Evolutionary conservation across 176 grass and related monocot species (phyloP).

Genomic region (Hordeum vulgare): DNA sequence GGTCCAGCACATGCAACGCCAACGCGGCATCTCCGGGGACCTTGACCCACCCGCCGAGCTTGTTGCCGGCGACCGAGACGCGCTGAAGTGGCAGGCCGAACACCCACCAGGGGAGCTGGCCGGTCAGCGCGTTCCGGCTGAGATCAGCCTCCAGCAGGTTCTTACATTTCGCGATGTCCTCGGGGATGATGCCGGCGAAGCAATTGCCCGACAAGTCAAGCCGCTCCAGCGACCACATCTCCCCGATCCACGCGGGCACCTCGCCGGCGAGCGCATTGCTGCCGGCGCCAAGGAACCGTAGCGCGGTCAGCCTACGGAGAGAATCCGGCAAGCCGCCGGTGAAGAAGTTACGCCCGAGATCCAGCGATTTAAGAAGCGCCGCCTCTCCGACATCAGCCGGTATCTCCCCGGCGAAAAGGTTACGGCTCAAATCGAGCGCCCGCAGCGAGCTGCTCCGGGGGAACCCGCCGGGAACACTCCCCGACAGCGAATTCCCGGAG

Average conservation of each 20-base stretch:
- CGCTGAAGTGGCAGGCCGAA: conserved; percentile 61
- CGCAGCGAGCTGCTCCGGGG: conserved; percentile 43
- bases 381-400: conserved; percentile 66
- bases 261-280: conserved; percentile 62
- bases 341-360: conserved; percentile 71
- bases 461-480: conserved; percentile 51
- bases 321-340: conserved; percentile 56
- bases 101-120: conserved; percentile 76
- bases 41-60: conserved; percentile 49
- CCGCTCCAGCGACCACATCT: conserved; percentile 61
- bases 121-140: conserved; percentile 66
- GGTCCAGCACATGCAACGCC: conserved; percentile 53
- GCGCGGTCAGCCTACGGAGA: conserved; percentile 44
- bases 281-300: conserved; percentile 44
- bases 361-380: conserved; percentile 54
- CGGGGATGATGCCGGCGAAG: conserved; percentile 62
- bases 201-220: conserved; percentile 71
- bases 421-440: conserved; percentile 50
- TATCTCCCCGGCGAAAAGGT: conserved; percentile 67
- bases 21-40: conserved; percentile 24
- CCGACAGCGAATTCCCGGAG: conserved; percentile 62
- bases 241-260: conserved; percentile 75
- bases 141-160: conserved; percentile 58
- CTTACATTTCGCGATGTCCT: conserved; percentile 50
- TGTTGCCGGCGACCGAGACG: conserved; percentile 65